Percentiles rank a stretch among this genome's conserved stretches.
phyloP scores from a whole-genome alignment of 2,329 filamentous ascomycete genomes.

The Madurella mycetomatis region DNA sequence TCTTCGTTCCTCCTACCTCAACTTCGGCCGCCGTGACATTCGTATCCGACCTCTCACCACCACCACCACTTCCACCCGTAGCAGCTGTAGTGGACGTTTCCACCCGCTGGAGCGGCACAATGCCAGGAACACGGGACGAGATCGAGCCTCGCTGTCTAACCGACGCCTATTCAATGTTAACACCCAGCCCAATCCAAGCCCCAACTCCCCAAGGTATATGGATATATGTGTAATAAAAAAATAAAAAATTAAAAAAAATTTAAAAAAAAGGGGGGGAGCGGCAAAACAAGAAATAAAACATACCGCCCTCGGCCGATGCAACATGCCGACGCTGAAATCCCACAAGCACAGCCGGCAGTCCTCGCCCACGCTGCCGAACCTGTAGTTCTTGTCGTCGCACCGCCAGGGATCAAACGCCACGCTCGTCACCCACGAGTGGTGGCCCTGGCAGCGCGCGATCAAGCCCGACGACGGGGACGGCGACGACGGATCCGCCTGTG shows the following conservation, averaged over 20 bases:
- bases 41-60: constrained; percentile 67
- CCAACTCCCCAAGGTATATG: too few relatives aligned
- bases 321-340: constrained; percentile 97
- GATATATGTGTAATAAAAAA: constrained; percentile 19
- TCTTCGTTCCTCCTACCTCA: constrained; percentile 26
- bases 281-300: constrained; percentile 34
- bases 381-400: constrained; percentile 91
- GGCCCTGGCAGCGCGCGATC: constrained; percentile 88
- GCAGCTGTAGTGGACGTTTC: constrained; percentile 44
- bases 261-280: not conserved
- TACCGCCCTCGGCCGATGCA: constrained; percentile 78
- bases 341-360: constrained; percentile 87
- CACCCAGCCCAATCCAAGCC: not conserved
- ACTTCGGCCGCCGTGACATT: constrained; percentile 58
- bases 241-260: not conserved
- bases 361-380: constrained; percentile 93
- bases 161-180: constrained; percentile 39
- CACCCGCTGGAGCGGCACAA: constrained; percentile 47
- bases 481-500: not conserved
- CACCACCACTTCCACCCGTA: constrained; percentile 32
- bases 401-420: constrained; percentile 97
- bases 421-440: constrained; percentile 90
- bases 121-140: constrained; percentile 40
- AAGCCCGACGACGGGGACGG: constrained; percentile 50
- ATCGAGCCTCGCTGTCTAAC: constrained; percentile 53